Percentiles rank a stretch among this genome's conserved stretches.
These are phyloP conservation scores for Knoxia roxburghii DNA, from an alignment of 257 asterid genomes.

Conservation along the genomic window DNA sequence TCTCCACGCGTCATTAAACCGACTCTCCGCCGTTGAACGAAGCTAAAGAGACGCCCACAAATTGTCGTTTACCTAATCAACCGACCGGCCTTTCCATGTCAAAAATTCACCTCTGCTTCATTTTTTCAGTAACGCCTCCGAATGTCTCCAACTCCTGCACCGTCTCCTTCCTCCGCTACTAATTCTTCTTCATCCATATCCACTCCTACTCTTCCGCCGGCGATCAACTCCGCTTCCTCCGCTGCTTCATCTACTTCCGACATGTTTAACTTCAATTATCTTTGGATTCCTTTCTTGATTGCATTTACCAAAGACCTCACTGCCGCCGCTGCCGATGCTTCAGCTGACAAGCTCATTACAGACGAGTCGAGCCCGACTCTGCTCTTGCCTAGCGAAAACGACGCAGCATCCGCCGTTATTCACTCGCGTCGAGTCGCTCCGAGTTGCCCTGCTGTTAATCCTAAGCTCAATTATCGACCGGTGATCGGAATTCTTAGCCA, in stretches of 20 bases:
- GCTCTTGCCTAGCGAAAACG: conserved; percentile 39
- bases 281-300: conserved; percentile 49
- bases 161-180: conserved; percentile 5
- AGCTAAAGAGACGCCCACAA: not conserved
- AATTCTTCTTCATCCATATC: conserved; percentile 10
- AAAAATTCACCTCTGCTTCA: not conserved
- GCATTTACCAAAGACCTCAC: conserved; percentile 40
- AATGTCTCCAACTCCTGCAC: conserved; percentile 14
- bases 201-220: conserved; percentile 8
- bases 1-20: not conserved
- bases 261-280: conserved; percentile 28
- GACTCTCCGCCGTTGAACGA: too few species aligned
- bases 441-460: conserved; percentile 48
- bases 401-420: conserved; percentile 5
- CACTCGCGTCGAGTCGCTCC: conserved; percentile 11
- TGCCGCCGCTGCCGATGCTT: conserved; percentile 8
- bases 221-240: conserved; percentile 13
- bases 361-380: conserved; percentile 18
- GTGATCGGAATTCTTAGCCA: conserved; percentile 78
- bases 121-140: too few species aligned
- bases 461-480: conserved; percentile 67
- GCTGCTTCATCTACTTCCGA: conserved; percentile 28
- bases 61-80: too few species aligned
- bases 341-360: conserved; percentile 13
- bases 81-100: conserved; percentile 13